Conservation (phyloP, 495 filamentous ascomycete species). For the Elasticomyces elasticus region DNA sequence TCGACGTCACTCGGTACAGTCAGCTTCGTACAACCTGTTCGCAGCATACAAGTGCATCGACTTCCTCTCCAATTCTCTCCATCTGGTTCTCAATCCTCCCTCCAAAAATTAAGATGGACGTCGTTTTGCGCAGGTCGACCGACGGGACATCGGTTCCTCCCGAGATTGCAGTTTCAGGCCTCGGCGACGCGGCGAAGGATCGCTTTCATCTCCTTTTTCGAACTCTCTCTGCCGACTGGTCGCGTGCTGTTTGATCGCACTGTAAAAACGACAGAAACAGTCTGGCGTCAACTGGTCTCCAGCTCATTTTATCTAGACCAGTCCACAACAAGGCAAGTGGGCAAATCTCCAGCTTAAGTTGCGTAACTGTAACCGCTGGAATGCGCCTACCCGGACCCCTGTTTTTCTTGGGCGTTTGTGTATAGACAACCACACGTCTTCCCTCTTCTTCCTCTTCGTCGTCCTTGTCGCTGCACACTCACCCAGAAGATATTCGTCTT, state of each 20-base stretch:
- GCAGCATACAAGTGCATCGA: no score
- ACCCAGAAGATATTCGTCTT: conserved; percentile 10
- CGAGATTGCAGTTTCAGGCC: not conserved
- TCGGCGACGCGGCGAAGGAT: no score
- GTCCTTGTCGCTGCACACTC: not conserved
- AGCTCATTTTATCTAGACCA: not conserved
- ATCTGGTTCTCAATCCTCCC: no score
- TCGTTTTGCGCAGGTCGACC: not conserved
- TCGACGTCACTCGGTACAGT: not conserved
- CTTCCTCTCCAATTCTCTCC: no score
- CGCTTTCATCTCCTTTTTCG: not conserved
- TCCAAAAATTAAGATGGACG: not conserved
- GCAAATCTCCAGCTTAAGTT: no score
- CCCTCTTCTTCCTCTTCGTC: not conserved
- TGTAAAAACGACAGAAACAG: not conserved
- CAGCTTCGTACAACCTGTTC: no score
- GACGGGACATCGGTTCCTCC: not conserved
- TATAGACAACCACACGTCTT: not conserved
- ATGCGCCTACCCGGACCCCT: not conserved
- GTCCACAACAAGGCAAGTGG: not conserved
- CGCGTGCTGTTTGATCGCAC: not conserved
- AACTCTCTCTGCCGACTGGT: not conserved
- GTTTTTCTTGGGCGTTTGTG: not conserved
- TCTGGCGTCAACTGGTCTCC: not conserved
- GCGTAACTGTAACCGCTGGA: not conserved